Evolutionary conservation across 2,329 filamentous ascomycete species (phyloP), one percentile per base, ranked within the genome.

Genomic region (Cadophora malorum): DNA sequence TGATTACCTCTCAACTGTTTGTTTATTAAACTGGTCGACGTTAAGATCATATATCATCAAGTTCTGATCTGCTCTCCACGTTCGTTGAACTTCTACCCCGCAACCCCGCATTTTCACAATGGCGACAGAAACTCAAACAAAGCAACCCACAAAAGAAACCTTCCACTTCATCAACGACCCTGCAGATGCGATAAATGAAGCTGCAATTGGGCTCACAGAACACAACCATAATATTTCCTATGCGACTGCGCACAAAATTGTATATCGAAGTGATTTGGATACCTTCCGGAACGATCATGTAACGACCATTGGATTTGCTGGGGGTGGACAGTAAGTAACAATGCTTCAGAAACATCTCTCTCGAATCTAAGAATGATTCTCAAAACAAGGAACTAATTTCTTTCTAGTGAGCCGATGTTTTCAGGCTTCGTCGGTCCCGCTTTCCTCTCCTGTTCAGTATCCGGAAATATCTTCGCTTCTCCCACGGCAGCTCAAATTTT

Each of bases 401-500:
- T 16, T n/a, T 35, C 8, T 56, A 74, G 71, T 58, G 73, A 74
- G 45, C 80, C 80, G 35, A 80, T 80, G 78, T 81, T 80, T 70
- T 77, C 78, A 38, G 80, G 79, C 68, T 81, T 80, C 71, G 80
- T 82, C 5, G 80, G 80, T 8, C 69, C 72, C 47, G 79, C 78
- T 35, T 79, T 79, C 69, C 77, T 82, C 55, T 78, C 76, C 21
- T 78, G 77, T 19, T 79, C 78, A 58, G 80, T 81, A 47, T 79
- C 77, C 1, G 80, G 80, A 10, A 78, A 78, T 67, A 75, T 81
- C 67, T 81, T 82, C 70, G 80, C 80, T 4, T 79, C 77, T 6
- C 80, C 80, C 0, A 81, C 79, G 1, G 79, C 79, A 1, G 75
- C 77, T 0, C 80, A 82, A 67, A 81, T 82, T 64, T 79, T 80